These are phyloP conservation scores for Microdochium paspali DNA, from an alignment of 2,329 filamentous ascomycete species.

Conservation along the genomic window DNA sequence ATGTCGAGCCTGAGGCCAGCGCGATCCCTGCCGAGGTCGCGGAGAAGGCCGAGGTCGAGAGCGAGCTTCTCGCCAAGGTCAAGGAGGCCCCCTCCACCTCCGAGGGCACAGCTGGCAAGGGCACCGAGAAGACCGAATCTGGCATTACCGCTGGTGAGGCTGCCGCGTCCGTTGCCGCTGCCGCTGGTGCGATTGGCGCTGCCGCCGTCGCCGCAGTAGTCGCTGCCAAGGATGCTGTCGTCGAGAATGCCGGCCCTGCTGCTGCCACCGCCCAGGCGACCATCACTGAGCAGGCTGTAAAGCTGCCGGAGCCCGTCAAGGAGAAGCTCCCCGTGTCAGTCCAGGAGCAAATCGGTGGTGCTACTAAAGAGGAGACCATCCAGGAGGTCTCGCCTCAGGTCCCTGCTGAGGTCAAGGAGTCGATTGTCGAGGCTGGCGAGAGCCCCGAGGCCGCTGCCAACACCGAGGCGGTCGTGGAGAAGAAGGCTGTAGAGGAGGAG, in stretches of 20 bases:
- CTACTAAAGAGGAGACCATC: constrained; percentile 29
- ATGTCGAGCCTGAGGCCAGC: constrained; percentile 57
- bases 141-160: constrained; percentile 30
- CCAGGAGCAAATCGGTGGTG: constrained; percentile 31
- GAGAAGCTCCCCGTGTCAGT: constrained; percentile 38
- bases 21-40: constrained; percentile 54
- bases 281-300: constrained; percentile 23
- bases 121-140: constrained; percentile 42
- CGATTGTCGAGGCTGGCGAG: constrained; percentile 45
- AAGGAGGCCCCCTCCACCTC: constrained; percentile 48
- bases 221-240: constrained; percentile 28
- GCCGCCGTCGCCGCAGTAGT: constrained; percentile 23
- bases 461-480: constrained; percentile 61
- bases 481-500: constrained; percentile 66
- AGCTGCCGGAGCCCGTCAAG: constrained; percentile 45
- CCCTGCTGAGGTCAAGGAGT: constrained; percentile 47
- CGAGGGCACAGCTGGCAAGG: constrained; percentile 42
- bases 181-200: constrained; percentile 27
- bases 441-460: constrained; percentile 64
- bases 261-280: constrained; percentile 17
- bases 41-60: constrained; percentile 63
- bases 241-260: constrained; percentile 28
- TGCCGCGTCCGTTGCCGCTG: constrained; percentile 30
- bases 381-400: constrained; percentile 40
- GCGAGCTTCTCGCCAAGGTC: constrained; percentile 60